Base-by-base conservation (phyloP, 768 basidiomycete species). In the Boletus speciosus region DNA sequence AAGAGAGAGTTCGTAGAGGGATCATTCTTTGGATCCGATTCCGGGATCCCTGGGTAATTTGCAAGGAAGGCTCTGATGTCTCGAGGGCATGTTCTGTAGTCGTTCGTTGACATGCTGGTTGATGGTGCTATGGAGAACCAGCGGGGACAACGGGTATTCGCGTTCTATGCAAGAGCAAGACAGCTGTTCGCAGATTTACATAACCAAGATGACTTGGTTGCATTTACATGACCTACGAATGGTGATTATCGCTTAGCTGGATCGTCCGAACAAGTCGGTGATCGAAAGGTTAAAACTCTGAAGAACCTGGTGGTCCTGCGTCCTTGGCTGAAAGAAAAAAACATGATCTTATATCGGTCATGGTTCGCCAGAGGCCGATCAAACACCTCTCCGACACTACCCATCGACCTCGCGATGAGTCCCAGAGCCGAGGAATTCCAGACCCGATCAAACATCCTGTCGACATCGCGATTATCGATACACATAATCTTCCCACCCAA, bases 1-100 rank as follows among this genome's bases (percentile, higher is more conserved):
- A 90, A 90, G 42, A 76, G 66, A 31, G 81, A 66, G 67, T 90
- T 90, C 1, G 70, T 76, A 10, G 54, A 54, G 36, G 55, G 54
- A 36, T 57, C 42, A 8, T 32, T 55, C 31, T 10, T 48, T 49
- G 41, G 49, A 19, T 55, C 52, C 25, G 55, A 55, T 46, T 23
- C 52, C 44, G 34, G 25, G 40, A 56, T 46, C 39, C 39, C 55
- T 15, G 57, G 69, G 42, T 69, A 69, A 43, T 59, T 56, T 35
- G 43, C 47, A 41, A 71, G 61, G 56, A 70, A 71, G 49, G 59
- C 45, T 25, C 35, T 37, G 49, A 70, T 61, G 48, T 70, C 68
- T 38, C 57, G 63, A 27, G 68, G 62, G 19, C 31, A 40, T 14
- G 50, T 34, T 37, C 36, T 16, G 31, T 34, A 15, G 31, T 25